Evolutionary conservation across 2,329 filamentous ascomycete species (phyloP).

Genomic region (Fonsecaea pedrosoi): DNA sequence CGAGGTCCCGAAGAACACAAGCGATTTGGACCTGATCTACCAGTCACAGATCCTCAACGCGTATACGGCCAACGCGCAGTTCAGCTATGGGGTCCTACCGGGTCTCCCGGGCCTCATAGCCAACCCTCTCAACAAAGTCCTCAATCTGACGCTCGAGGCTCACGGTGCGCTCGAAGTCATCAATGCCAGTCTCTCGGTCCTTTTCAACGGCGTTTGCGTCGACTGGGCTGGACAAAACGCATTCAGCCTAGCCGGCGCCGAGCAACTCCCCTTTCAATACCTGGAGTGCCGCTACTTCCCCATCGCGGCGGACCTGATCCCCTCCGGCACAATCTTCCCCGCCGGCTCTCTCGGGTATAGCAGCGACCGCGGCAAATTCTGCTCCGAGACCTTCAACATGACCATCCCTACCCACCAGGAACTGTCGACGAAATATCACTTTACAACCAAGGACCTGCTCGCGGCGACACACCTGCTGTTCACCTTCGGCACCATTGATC

Average conservation of each 20-base stretch:
- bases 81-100: constrained; percentile 3
- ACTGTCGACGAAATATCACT: constrained; percentile 17
- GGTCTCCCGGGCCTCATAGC: background rate
- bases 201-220: constrained; percentile 8
- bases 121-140: background rate
- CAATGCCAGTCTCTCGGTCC: constrained; percentile 6
- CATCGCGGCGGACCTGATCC: constrained; percentile 11
- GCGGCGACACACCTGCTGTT: constrained; percentile 19
- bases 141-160: constrained; percentile 4
- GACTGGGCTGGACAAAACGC: constrained; percentile 3
- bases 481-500: constrained; percentile 21
- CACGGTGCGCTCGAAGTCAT: constrained; percentile 5
- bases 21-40: constrained; percentile 3
- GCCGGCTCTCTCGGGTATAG: constrained; percentile 6
- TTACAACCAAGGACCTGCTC: constrained; percentile 21
- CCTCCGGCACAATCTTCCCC: constrained; percentile 23
- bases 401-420: constrained; percentile 7
- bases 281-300: constrained; percentile 25
- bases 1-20: constrained; percentile 7
- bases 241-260: background rate
- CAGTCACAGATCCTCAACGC: constrained; percentile 10
- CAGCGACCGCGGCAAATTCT: constrained; percentile 7
- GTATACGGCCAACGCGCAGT: background rate
- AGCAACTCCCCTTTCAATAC: constrained; percentile 18
- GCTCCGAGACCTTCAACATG: constrained; percentile 11